Conservation (phyloP, 768 basidiomycete genomes). For the Lyophyllum semitale region DNA sequence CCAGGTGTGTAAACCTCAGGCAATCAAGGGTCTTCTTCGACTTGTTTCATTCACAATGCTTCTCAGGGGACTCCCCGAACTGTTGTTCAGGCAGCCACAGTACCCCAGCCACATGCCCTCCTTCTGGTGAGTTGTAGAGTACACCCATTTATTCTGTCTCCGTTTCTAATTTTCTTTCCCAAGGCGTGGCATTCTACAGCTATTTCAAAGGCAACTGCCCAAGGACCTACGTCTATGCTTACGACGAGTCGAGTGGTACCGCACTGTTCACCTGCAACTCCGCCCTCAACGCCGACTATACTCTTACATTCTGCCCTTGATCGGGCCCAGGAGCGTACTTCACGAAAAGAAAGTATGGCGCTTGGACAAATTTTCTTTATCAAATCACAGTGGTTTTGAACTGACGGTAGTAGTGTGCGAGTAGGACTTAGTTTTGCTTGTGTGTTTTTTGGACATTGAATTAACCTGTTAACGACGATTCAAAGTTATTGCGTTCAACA, state of each 20-base stretch:
- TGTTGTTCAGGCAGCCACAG: constrained; percentile 36
- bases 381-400: too few relatives aligned
- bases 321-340: too few relatives aligned
- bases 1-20: constrained; percentile 13
- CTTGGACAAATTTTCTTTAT: too few relatives aligned
- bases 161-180: neutral
- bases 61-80: constrained; percentile 30
- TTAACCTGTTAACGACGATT: too few relatives aligned
- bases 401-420: too few relatives aligned
- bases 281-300: constrained; percentile 29
- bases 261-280: constrained; percentile 45
- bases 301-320: constrained; percentile 31
- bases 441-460: too few relatives aligned
- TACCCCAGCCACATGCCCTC: constrained; percentile 36
- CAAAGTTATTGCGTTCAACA: too few relatives aligned
- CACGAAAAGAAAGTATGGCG: too few relatives aligned
- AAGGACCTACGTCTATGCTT: constrained; percentile 45
- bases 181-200: constrained; percentile 25
- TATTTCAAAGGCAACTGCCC: constrained; percentile 30
- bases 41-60: neutral
- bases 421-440: too few relatives aligned
- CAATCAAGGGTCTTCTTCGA: neutral
- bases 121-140: constrained; percentile 25
- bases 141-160: constrained; percentile 7
- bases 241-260: constrained; percentile 45